A percentile compares a stretch with the other conserved stretches of the same genome.
phyloP scores from a whole-genome alignment of 2,329 filamentous ascomycete genomes.

The Pseudogymnoascus sp. region DNA sequence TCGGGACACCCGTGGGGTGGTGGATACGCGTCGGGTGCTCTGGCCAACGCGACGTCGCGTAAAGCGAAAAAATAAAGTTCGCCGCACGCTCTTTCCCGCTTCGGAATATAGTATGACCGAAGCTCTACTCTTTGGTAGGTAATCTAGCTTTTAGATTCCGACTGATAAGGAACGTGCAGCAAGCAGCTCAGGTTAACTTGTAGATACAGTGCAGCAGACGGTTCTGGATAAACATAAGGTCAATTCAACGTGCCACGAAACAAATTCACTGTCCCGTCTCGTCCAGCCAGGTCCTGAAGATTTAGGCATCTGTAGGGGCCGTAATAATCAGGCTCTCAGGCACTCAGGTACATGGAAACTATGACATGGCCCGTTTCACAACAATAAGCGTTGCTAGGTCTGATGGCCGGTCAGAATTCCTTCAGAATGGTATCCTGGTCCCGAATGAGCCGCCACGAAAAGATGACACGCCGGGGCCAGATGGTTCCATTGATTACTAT shows the following conservation, averaged over 20 bases:
- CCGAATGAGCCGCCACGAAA: conserved; percentile 36
- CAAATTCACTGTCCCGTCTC: not conserved
- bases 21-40: not conserved
- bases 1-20: not conserved
- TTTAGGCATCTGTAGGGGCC: not conserved
- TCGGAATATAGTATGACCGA: not conserved
- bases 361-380: conserved; percentile 7
- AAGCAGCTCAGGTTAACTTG: not conserved
- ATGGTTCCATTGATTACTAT: conserved; percentile 47
- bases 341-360: not conserved
- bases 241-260: not conserved
- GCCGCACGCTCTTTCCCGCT: not conserved
- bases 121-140: not conserved
- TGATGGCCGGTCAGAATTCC: conserved; percentile 23
- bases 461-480: conserved; percentile 41
- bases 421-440: conserved; percentile 16
- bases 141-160: not conserved
- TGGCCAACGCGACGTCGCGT: not conserved
- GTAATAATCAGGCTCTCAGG: not conserved
- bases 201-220: not conserved
- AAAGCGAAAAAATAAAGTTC: conserved; percentile 3
- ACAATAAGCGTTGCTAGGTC: conserved; percentile 17
- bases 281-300: not conserved
- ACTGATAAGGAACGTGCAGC: not conserved
- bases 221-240: not conserved